These are phyloP conservation scores for Psidium guajava DNA, from an alignment of 345 rosid species.

Conservation along the genomic window DNA sequence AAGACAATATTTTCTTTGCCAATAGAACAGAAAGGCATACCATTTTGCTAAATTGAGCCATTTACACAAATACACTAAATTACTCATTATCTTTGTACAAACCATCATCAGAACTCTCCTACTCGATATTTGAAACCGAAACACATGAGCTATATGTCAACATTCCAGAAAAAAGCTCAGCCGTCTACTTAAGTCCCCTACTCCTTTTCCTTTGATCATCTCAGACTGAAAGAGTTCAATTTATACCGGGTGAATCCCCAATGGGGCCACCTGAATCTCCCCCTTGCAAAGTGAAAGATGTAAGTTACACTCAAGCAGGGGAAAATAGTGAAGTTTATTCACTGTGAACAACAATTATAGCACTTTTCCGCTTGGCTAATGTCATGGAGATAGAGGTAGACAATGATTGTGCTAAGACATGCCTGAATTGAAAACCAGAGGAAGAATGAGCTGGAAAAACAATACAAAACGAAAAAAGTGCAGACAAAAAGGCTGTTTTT, in stretches of 20 bases:
- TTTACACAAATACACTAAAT: neutral
- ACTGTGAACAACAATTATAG: constrained; percentile 96
- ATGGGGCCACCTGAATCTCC: neutral
- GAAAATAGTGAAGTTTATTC: constrained; percentile 16
- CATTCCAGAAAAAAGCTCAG: neutral
- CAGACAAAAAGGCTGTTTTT: neutral
- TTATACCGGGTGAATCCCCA: neutral
- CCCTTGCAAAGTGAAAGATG: neutral
- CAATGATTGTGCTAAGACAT: constrained; percentile 83
- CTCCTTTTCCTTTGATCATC: neutral
- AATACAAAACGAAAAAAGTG: neutral
- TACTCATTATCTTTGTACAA: neutral
- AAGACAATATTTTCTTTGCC: neutral
- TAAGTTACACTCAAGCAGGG: neutral
- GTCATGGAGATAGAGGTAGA: constrained; percentile 85
- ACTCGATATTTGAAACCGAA: neutral
- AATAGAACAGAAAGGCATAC: neutral
- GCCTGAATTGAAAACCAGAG: constrained; percentile 45
- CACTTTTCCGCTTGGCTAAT: constrained; percentile 83
- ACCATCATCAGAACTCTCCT: neutral
- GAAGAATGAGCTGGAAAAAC: neutral
- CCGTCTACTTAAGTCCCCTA: neutral
- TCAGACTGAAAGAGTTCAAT: neutral
- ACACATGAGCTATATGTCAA: neutral
- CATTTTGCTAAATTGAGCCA: neutral